Base-by-base conservation (phyloP, 768 basidiomycete genomes). In the Suillus americanus region DNA sequence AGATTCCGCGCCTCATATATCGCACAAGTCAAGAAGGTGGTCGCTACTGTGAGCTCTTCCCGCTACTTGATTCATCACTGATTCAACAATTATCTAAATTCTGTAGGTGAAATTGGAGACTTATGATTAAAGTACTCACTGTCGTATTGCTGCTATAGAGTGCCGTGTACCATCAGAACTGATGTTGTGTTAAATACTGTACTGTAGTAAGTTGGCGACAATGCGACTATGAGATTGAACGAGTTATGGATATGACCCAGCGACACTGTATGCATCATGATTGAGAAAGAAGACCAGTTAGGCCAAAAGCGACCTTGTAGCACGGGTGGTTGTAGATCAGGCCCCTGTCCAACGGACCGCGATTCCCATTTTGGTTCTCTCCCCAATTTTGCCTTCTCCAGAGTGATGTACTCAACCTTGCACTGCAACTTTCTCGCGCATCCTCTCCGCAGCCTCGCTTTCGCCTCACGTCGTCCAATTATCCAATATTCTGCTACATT, bases 31-130 rank as follows among this genome's bases (percentile, higher is more conserved):
- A 28, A 62, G 7, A 43, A 65, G 18, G 64, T 43, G 14, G 12
- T 67, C 18, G 48, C 61, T 3, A 37, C 25, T 28, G 64, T 65
- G 18, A 62, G 45, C 25, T 10, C 18, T 13, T 35, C 5, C 20
- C 35, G 53, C 56, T 25, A 63, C 40, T 60, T 41, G 23, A 6
- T 18, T 20, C 13, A 61, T 33, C 10, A 2, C 30, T 23, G 54
- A 40, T 69, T 16, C 43, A 50, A 28, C 66, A 68, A 35, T 59
- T 40, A 30, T 12, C 18, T 62, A 13, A 2, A 35, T 62, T 16
- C 12, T n/a, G 28, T 43, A 62, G 64, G 64, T 64, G 62, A 45
- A 4, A 28, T 61, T 64, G 25, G 20, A n/a, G 20, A 28, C 38
- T n/a, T 2, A 6, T 30, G 18, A 40, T 41, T 59, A 18, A 28